These are phyloP conservation scores for Elsinoe fawcettii DNA, from an alignment of 2,329 filamentous ascomycete species.

Conservation along the genomic window DNA sequence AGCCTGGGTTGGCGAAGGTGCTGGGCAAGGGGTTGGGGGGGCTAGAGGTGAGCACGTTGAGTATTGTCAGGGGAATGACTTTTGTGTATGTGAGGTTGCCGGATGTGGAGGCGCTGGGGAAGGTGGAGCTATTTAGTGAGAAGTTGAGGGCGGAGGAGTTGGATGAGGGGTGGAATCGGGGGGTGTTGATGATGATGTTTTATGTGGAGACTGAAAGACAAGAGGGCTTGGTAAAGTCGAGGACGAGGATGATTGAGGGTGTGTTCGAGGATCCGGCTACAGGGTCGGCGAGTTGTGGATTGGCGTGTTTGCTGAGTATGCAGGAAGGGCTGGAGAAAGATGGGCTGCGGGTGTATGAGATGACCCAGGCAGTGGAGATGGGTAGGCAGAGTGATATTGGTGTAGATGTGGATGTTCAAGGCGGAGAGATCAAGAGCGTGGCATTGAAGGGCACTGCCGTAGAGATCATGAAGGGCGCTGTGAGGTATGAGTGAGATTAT, in stretches of 20 bases:
- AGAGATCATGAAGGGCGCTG: conserved; percentile 35
- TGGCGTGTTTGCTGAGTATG: conserved; percentile 40
- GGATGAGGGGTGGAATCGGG: conserved; percentile 45
- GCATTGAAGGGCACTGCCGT: conserved; percentile 38
- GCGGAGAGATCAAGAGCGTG: conserved; percentile 33
- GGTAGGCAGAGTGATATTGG: conserved; percentile 43
- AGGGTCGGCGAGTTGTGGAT: conserved; percentile 42
- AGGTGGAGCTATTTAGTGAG: conserved; percentile 31
- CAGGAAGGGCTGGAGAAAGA: conserved; percentile 27
- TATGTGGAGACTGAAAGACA: conserved; percentile 42
- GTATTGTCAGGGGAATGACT: conserved; percentile 64
- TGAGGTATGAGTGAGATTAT: conserved; percentile 18
- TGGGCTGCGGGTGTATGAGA: conserved; percentile 32
- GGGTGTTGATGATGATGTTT: conserved; percentile 52
- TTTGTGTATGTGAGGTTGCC: conserved; percentile 60
- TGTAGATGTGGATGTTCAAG: conserved; percentile 37
- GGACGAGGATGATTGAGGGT: conserved; percentile 54
- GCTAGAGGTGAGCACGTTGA: conserved; percentile 29
- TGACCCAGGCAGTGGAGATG: conserved; percentile 47
- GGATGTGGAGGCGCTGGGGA: conserved; percentile 50
- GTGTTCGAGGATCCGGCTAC: conserved; percentile 44
- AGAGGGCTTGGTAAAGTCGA: conserved; percentile 32
- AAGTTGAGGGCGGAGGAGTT: conserved; percentile 31
- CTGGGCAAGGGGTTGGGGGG: conserved; percentile 6
- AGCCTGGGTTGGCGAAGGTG: conserved; percentile 27